phyloP scores from a whole-genome alignment of 202 grass and related monocot genomes.

The Bolboschoenoplectus hybrid region DNA sequence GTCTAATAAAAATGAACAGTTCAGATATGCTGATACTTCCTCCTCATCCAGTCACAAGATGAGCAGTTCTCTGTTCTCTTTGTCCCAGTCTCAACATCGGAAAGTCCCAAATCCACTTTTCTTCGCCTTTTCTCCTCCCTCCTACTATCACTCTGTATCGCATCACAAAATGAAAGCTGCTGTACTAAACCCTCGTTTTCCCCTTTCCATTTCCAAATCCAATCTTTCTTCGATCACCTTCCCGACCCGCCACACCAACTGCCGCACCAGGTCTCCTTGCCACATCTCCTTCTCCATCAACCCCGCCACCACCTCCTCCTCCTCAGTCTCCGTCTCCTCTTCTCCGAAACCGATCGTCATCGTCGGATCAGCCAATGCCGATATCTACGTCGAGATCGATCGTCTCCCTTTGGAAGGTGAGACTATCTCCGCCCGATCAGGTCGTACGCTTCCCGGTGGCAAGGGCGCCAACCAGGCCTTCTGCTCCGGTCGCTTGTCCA shows the following conservation, averaged over 20 bases:
- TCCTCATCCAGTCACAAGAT: neutral
- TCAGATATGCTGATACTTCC: neutral
- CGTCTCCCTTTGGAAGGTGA: constrained; percentile 74
- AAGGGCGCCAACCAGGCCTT: constrained; percentile 98
- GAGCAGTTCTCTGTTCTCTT: too few species aligned
- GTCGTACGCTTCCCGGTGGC: constrained; percentile 67
- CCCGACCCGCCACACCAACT: constrained; percentile 44
- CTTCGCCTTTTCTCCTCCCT: neutral
- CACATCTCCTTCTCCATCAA: constrained; percentile 54
- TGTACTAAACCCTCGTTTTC: neutral
- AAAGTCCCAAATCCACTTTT: neutral
- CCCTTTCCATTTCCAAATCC: constrained; percentile 46
- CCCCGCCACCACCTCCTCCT: constrained; percentile 16
- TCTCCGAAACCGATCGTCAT: constrained; percentile 57
- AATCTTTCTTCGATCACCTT: constrained; percentile 22
- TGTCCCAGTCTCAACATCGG: neutral
- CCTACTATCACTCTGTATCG: neutral
- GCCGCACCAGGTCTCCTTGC: constrained; percentile 17
- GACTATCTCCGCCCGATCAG: constrained; percentile 65
- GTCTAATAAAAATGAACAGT: neutral
- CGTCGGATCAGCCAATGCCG: constrained; percentile 92
- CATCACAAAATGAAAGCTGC: constrained; percentile 25
- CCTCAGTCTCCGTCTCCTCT: constrained; percentile 28
- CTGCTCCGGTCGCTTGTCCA: constrained; percentile 70
- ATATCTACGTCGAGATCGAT: constrained; percentile 96